Percentiles rank a stretch among this genome's conserved stretches.
Conservation (phyloP, 495 filamentous ascomycete species). For the Penicillium verhagenii region DNA sequence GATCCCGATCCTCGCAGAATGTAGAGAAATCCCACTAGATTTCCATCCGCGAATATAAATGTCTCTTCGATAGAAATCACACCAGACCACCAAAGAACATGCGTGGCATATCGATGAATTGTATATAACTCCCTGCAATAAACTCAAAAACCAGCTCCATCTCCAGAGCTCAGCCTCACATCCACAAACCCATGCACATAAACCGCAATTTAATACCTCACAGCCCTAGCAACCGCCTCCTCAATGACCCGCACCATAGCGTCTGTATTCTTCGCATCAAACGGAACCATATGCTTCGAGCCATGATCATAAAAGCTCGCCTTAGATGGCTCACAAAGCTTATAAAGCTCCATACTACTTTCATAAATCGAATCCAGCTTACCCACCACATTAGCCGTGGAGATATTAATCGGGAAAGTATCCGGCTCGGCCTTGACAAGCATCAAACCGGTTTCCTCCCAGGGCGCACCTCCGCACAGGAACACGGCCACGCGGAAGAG, state of each 20-base stretch:
- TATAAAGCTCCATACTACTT: constrained; percentile 30
- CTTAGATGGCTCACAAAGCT: constrained; percentile 36
- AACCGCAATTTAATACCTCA: not conserved
- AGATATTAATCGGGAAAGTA: constrained; percentile 28
- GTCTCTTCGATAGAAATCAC: not conserved
- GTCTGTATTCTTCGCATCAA: constrained; percentile 37
- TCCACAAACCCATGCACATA: not conserved
- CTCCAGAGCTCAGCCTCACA: not conserved
- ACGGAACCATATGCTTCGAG: constrained; percentile 40
- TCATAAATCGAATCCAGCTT: constrained; percentile 32
- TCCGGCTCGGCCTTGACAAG: constrained; percentile 14
- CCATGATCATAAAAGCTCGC: constrained; percentile 39
- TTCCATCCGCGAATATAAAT: not conserved
- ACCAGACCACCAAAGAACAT: not conserved
- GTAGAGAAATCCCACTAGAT: not conserved
- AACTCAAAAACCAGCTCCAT: not conserved
- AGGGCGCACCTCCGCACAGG: constrained; percentile 35
- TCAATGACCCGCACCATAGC: constrained; percentile 33
- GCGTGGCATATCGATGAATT: not conserved
- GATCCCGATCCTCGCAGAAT: not conserved
- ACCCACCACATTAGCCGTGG: constrained; percentile 43
- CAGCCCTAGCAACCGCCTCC: constrained; percentile 28
- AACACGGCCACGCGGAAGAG: constrained; percentile 45
- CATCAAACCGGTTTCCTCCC: constrained; percentile 26
- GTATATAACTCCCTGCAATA: too few relatives aligned